These are phyloP conservation scores for Onygenales sp. DNA, from an alignment of 2,329 filamentous ascomycete species.

Conservation along the genomic window DNA sequence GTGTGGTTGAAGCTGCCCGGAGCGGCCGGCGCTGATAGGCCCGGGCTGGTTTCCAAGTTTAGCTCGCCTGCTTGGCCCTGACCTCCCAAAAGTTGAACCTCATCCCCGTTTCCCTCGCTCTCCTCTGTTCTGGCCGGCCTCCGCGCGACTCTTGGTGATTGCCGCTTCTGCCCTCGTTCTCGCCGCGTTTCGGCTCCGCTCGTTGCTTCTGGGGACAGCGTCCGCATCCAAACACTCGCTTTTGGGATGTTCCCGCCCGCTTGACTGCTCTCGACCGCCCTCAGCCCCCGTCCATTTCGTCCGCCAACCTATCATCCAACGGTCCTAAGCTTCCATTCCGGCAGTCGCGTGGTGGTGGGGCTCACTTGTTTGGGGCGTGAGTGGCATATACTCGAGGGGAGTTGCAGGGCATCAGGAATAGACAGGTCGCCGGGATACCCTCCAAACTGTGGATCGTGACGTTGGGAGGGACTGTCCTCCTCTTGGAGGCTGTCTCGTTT, in stretches of 20 bases:
- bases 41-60: background rate
- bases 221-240: too few species aligned
- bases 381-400: background rate
- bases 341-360: too few species aligned
- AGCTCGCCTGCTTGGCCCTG: background rate
- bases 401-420: background rate
- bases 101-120: background rate
- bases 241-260: too few species aligned
- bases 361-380: too few species aligned
- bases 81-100: background rate
- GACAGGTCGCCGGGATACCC: background rate
- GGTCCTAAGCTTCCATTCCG: too few species aligned
- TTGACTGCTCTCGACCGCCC: too few species aligned
- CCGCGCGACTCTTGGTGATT: too few species aligned
- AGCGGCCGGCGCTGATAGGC: background rate
- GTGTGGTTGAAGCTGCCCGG: background rate
- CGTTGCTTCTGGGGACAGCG: too few species aligned
- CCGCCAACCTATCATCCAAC: too few species aligned
- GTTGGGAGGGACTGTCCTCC: conserved; percentile 12
- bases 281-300: too few species aligned
- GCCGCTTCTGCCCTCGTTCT: too few species aligned
- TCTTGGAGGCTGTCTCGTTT: conserved; percentile 8
- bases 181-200: too few species aligned
- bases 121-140: background rate
- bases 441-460: conserved; percentile 4